Conservation (phyloP, 2,329 filamentous ascomycete species). For the Colletotrichum tropicicola region DNA sequence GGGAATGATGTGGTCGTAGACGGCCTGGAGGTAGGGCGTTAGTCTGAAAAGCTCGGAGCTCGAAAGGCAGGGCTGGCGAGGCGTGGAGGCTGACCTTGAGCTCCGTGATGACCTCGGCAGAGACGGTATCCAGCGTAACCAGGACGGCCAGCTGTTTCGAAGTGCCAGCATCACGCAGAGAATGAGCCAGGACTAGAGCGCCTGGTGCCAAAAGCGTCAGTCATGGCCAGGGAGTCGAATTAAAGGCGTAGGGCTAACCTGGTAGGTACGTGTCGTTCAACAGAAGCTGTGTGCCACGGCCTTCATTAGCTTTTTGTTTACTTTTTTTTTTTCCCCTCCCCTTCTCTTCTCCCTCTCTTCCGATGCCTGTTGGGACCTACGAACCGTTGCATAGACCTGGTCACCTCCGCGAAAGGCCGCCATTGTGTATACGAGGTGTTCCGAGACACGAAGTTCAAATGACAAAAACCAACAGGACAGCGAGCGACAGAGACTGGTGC, state of each 20-base stretch:
- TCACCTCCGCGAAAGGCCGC: conserved; percentile 47
- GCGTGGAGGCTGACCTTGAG: conserved; percentile 67
- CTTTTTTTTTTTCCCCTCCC: not conserved
- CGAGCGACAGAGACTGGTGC: not conserved
- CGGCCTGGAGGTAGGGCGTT: conserved; percentile 57
- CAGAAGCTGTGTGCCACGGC: conserved; percentile 76
- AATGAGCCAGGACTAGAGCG: conserved; percentile 92
- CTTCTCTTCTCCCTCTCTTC: too few species aligned
- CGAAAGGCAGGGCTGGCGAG: not conserved
- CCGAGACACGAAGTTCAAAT: conserved; percentile 28
- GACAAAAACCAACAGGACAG: conserved; percentile 18
- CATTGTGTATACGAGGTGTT: conserved; percentile 40
- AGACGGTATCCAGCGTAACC: conserved; percentile 83
- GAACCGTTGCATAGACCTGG: conserved; percentile 67
- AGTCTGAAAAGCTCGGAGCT: not conserved
- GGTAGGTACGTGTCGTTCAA: conserved; percentile 93
- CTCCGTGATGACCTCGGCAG: conserved; percentile 77
- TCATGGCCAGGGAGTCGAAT: conserved; percentile 28
- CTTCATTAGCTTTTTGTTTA: conserved; percentile 34
- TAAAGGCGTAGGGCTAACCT: conserved; percentile 63
- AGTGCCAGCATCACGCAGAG: conserved; percentile 88
- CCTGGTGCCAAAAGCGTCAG: conserved; percentile 59
- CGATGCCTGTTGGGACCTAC: conserved; percentile 38
- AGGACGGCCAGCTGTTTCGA: conserved; percentile 86
- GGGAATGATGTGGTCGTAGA: conserved; percentile 90